Conservation (phyloP, 768 basidiomycete species). For the Naematelia aurantialba region DNA sequence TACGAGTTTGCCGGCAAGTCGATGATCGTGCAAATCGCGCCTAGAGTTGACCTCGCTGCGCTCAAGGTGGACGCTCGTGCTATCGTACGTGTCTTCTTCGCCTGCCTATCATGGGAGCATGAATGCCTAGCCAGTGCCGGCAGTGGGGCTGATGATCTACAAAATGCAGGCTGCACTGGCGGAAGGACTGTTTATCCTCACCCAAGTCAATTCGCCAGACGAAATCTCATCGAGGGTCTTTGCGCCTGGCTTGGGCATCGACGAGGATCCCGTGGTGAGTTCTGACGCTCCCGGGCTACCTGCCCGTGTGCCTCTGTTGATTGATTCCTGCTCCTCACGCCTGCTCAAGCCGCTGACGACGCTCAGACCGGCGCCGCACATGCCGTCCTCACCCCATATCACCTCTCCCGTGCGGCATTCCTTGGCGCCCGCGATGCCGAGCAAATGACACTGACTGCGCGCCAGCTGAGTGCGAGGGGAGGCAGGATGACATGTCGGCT, state of each 20-base stretch:
- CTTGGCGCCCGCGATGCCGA: slow-evolving; percentile 10
- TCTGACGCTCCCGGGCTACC: background rate
- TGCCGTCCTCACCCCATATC: slow-evolving; percentile 27
- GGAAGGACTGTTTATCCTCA: slow-evolving; percentile 14
- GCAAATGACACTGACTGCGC: slow-evolving; percentile 15
- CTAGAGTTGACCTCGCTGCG: background rate
- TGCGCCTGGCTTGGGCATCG: slow-evolving; percentile 23
- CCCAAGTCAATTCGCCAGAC: slow-evolving; percentile 10
- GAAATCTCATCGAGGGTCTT: slow-evolving; percentile 26
- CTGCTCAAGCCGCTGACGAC: background rate
- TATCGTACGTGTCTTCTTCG: background rate
- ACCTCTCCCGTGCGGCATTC: slow-evolving; percentile 14
- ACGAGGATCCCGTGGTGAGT: slow-evolving; percentile 40
- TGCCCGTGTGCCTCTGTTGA: background rate
- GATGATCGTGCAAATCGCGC: background rate
- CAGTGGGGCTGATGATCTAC: background rate
- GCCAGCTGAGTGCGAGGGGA: slow-evolving; percentile 20
- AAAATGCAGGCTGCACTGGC: slow-evolving; percentile 1
- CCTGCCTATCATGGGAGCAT: no score
- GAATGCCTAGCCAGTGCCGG: no score
- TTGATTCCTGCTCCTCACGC: background rate
- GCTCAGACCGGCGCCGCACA: slow-evolving; percentile 34
- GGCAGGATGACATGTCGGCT: slow-evolving; percentile 18
- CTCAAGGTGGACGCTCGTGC: background rate
- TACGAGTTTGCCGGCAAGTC: background rate